Conservation (phyloP, 2,329 filamentous ascomycete genomes). For the Aspergillus chevalieri region DNA sequence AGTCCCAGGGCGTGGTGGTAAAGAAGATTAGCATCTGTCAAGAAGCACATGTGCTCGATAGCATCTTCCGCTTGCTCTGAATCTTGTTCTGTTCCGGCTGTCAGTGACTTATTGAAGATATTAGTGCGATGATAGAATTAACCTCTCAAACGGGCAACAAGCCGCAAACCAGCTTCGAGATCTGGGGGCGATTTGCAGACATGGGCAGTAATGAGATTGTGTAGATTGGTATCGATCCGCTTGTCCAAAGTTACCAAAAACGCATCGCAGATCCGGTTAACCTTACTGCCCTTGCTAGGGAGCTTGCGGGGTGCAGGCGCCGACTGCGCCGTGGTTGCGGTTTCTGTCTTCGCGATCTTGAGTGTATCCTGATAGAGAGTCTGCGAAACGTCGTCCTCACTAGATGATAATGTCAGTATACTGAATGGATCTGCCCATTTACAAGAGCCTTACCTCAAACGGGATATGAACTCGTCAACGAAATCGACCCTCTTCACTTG, state of each 20-base stretch:
- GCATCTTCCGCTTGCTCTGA: conserved; percentile 74
- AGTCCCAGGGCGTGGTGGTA: conserved; percentile 87
- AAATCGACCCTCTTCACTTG: conserved; percentile 76
- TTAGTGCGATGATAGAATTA: conserved; percentile 6
- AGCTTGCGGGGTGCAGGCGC: conserved; percentile 5
- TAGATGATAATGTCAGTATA: conserved; percentile 23
- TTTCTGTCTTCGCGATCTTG: conserved; percentile 35
- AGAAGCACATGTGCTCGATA: conserved; percentile 94
- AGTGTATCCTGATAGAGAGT: conserved; percentile 91
- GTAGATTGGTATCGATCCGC: conserved; percentile 61
- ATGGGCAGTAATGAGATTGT: conserved; percentile 90
- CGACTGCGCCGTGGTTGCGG: conserved; percentile 17
- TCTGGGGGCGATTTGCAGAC: conserved; percentile 91
- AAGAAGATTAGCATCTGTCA: conserved; percentile 84
- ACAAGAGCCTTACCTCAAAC: conserved; percentile 56
- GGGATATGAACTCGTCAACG: conserved; percentile 86
- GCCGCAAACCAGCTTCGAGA: conserved; percentile 71
- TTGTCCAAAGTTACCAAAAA: conserved; percentile 63
- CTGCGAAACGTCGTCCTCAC: conserved; percentile 85
- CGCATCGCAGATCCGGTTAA: conserved; percentile 83
- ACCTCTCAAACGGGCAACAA: conserved; percentile 67
- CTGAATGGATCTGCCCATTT: background rate
- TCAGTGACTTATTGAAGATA: background rate
- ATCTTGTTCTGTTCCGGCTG: conserved; percentile 46
- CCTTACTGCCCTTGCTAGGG: conserved; percentile 50